Percentiles rank a stretch among this genome's conserved stretches.
Conservation (phyloP, 441 rosid genomes). For the Adansonia madagascariensis region DNA sequence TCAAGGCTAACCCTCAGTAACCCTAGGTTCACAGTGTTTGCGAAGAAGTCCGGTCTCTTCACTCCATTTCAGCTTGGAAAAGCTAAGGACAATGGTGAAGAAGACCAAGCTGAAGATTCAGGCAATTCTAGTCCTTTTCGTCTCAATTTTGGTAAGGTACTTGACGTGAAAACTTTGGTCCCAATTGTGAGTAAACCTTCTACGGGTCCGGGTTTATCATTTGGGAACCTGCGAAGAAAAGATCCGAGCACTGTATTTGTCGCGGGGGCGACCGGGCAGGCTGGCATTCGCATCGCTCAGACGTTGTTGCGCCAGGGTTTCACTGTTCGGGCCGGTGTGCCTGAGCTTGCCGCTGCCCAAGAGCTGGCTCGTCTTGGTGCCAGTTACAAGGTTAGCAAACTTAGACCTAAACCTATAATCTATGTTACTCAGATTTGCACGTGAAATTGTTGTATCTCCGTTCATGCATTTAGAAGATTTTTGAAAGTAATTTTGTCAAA, state of each 20-base stretch:
- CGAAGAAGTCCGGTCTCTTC: conserved; percentile 54
- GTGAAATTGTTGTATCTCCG: not conserved
- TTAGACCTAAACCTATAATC: not conserved
- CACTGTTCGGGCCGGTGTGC: conserved; percentile 85
- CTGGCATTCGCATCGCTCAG: conserved; percentile 79
- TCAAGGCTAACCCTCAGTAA: conserved; percentile 42
- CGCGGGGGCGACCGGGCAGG: conserved; percentile 93
- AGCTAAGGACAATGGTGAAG: conserved; percentile 42
- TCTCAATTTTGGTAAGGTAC: conserved; percentile 59
- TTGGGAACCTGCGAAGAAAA: conserved; percentile 63
- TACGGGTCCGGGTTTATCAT: conserved; percentile 45
- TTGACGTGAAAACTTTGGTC: conserved; percentile 61
- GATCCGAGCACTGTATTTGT: conserved; percentile 85
- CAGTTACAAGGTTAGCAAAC: conserved; percentile 63
- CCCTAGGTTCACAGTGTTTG: conserved; percentile 47
- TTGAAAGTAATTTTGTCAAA: too few relatives aligned
- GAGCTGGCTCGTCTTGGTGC: conserved; percentile 83
- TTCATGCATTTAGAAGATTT: not conserved
- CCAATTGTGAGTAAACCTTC: conserved; percentile 57
- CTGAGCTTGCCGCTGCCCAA: conserved; percentile 77
- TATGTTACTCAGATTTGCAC: too few relatives aligned
- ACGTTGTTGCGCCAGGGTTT: conserved; percentile 76
- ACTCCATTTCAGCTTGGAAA: conserved; percentile 53
- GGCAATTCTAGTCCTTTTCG: conserved; percentile 56
- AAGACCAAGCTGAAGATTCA: conserved; percentile 31